Conservation (phyloP, 192 early-diverging fungal species). For the Mortierella antarctica region DNA sequence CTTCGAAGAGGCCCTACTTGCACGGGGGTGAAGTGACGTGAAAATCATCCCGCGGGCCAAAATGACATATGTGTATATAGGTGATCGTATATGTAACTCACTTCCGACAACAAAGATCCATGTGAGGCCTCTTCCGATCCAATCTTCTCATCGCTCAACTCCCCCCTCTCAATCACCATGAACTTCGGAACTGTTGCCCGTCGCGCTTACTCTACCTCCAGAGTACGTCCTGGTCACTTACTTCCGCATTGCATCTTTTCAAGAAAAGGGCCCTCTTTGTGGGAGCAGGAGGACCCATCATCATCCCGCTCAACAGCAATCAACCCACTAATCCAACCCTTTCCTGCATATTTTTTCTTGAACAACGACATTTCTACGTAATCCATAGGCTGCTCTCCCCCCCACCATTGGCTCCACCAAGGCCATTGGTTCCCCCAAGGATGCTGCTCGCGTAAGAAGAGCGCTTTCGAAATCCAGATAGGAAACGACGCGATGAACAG, state of each 20-base stretch:
- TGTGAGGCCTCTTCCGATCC: background rate
- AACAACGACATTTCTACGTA: background rate
- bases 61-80: no score
- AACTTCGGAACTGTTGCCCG: constrained; percentile 53
- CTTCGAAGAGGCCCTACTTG: no score
- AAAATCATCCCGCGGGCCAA: no score
- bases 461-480: background rate
- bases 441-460: constrained; percentile 58
- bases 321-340: no score
- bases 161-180: constrained; percentile 28
- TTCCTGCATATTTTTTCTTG: background rate
- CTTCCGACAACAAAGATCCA: no score
- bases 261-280: background rate
- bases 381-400: constrained; percentile 68
- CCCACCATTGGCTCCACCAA: constrained; percentile 79
- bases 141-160: constrained; percentile 27
- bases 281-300: no score
- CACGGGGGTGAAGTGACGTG: no score
- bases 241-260: background rate
- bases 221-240: constrained; percentile 22
- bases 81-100: no score
- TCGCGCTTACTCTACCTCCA: constrained; percentile 52
- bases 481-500: background rate
- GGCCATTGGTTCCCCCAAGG: constrained; percentile 65
- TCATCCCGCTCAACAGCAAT: no score